These are phyloP conservation scores for Parathielavia hyrcaniae DNA, from an alignment of 495 filamentous ascomycete species.

Conservation along the genomic window DNA sequence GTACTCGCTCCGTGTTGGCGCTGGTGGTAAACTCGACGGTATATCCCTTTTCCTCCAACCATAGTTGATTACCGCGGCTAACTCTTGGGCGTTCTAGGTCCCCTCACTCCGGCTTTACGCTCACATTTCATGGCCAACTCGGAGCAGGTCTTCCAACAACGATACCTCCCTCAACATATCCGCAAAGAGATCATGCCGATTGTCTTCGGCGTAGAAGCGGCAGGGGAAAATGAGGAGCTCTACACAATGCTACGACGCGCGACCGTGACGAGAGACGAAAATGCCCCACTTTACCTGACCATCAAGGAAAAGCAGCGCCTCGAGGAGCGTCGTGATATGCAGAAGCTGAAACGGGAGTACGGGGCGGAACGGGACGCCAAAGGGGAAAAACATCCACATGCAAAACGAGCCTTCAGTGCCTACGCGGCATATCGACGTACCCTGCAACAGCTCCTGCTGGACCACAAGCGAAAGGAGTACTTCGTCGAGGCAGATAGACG, in stretches of 20 bases:
- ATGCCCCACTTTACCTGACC: not conserved
- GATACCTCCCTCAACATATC: not conserved
- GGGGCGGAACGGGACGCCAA: not conserved
- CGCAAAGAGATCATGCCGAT: constrained; percentile 5
- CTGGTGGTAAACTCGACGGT: not conserved
- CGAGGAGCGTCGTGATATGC: not conserved
- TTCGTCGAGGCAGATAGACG: not conserved
- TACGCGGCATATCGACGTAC: not conserved
- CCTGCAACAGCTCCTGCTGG: not conserved
- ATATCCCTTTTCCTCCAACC: not conserved
- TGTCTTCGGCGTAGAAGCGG: not conserved
- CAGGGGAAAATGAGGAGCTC: not conserved
- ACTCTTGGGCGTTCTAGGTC: not conserved
- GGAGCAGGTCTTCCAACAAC: not conserved
- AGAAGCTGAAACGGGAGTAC: constrained; percentile 1
- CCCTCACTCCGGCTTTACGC: not conserved
- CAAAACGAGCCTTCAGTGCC: not conserved
- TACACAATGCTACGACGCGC: not conserved
- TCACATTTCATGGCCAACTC: constrained; percentile 1
- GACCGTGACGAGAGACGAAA: not conserved
- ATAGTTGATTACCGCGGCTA: not conserved
- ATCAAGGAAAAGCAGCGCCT: not conserved
- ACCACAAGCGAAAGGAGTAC: not conserved
- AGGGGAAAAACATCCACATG: not conserved
- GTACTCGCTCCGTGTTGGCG: not conserved